Conservation (phyloP, 345 rosid species). For the Lepidium aucheri region DNA sequence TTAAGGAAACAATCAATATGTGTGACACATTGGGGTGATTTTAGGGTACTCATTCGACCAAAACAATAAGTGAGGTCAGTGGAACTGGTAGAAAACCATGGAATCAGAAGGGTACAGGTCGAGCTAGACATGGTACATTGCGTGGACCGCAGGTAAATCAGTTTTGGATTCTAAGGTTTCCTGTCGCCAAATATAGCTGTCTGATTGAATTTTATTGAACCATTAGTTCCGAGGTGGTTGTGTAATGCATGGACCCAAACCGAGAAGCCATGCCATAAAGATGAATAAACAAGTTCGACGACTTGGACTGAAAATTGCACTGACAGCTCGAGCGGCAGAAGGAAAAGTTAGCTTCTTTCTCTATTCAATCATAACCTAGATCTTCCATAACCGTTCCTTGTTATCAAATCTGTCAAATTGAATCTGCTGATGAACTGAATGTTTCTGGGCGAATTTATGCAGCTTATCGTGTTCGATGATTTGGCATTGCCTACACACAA, state of each 20-base stretch:
- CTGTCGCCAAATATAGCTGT: not conserved
- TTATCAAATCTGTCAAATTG: not conserved
- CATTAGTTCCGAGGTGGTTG: constrained; percentile 83
- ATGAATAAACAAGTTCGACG: constrained; percentile 87
- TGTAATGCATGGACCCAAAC: constrained; percentile 88
- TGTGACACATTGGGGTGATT: not conserved
- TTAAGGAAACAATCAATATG: not conserved
- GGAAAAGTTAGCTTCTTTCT: constrained; percentile 57
- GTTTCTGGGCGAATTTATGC: constrained; percentile 18
- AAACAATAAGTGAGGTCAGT: constrained; percentile 89
- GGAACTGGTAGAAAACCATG: constrained; percentile 95
- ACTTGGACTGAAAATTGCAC: constrained; percentile 82
- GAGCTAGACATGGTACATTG: constrained; percentile 81
- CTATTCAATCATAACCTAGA: not conserved
- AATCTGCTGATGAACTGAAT: not conserved
- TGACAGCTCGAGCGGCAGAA: constrained; percentile 91
- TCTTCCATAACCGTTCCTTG: not conserved
- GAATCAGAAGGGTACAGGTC: constrained; percentile 82
- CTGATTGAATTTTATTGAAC: constrained; percentile 2
- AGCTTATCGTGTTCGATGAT: constrained; percentile 85
- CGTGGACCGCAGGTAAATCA: constrained; percentile 81
- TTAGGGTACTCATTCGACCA: constrained; percentile 94
- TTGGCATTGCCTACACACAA: constrained; percentile 74
- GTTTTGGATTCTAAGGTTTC: not conserved
- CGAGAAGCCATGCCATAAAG: constrained; percentile 88